A percentile compares a stretch with the other conserved stretches of the same genome.
Conservation (phyloP, 2,329 filamentous ascomycete genomes). For the Lecanicillium sp. region DNA sequence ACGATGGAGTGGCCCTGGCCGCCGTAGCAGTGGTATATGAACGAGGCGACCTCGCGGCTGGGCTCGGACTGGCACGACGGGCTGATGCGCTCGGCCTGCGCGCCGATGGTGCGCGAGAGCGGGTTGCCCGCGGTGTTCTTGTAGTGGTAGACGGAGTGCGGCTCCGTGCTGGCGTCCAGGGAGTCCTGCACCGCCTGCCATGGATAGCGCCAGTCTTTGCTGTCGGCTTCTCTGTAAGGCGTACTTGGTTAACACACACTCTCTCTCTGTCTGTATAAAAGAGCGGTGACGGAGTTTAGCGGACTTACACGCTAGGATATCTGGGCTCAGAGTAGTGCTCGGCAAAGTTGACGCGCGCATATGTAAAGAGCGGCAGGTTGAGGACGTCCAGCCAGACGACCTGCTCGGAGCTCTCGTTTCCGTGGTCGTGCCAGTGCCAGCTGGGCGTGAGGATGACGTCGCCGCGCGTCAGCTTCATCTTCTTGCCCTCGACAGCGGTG, state of each 20-base stretch:
- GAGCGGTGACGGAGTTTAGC: background rate
- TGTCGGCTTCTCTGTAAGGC: background rate
- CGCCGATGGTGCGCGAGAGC: conserved; percentile 40
- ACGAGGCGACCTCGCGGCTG: conserved; percentile 42
- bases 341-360: conserved; percentile 48
- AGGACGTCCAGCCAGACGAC: conserved; percentile 55
- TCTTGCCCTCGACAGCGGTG: conserved; percentile 49
- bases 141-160: conserved; percentile 32
- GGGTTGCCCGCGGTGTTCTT: conserved; percentile 23
- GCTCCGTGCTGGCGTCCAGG: conserved; percentile 29
- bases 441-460: conserved; percentile 53
- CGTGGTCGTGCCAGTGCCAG: conserved; percentile 57
- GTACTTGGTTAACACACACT: no score
- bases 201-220: conserved; percentile 34
- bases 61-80: conserved; percentile 26
- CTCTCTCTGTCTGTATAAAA: background rate
- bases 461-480: conserved; percentile 44
- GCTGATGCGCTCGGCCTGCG: conserved; percentile 42
- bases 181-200: conserved; percentile 36
- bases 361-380: conserved; percentile 45
- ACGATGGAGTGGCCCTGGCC: conserved; percentile 39
- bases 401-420: conserved; percentile 47
- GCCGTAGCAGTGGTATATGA: conserved; percentile 46
- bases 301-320: conserved; percentile 41
- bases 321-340: conserved; percentile 41